A percentile compares a stretch with the other conserved stretches of the same genome.
Evolutionary conservation across 805 yeast genomes (phyloP).

Genomic region (Saccharomycopsis javanensis): DNA sequence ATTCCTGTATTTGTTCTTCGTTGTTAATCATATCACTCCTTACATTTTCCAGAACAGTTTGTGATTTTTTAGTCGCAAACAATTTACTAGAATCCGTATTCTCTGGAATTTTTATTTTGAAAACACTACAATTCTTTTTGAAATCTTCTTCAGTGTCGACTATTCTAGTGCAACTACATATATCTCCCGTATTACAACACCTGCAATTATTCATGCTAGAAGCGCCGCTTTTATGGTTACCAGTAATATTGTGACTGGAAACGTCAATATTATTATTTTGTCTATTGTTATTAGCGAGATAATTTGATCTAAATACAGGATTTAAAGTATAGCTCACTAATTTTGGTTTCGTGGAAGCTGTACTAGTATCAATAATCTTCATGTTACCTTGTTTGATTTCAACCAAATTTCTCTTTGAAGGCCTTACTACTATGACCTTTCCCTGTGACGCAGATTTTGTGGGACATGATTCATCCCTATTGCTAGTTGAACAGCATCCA

Average conservation of each 20-base stretch:
- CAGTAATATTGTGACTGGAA: no score
- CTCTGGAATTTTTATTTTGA: slow-evolving; percentile 5
- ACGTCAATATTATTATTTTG: background rate
- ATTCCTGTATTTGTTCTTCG: background rate
- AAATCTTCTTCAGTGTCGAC: background rate
- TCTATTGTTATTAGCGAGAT: background rate
- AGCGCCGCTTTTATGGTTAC: no score
- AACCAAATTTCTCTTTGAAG: slow-evolving; percentile 11
- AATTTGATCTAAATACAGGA: slow-evolving; percentile 2
- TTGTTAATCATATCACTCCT: background rate
- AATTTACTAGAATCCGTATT: background rate
- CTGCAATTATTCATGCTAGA: background rate
- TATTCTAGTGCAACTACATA: background rate
- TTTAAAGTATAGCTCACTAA: slow-evolving; percentile 9
- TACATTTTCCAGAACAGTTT: background rate
- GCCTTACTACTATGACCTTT: slow-evolving; percentile 17
- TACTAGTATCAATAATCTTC: slow-evolving; percentile 7
- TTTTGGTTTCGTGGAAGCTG: background rate
- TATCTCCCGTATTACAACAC: background rate
- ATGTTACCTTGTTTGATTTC: slow-evolving; percentile 14
- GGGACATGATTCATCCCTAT: slow-evolving; percentile 9
- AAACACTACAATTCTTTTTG: slow-evolving; percentile 7
- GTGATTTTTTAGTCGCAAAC: background rate
- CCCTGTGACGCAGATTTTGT: slow-evolving; percentile 16
- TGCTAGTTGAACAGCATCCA: background rate